Conservation (phyloP, 2,329 filamentous ascomycete genomes). For the Aureobasidium sp. region DNA sequence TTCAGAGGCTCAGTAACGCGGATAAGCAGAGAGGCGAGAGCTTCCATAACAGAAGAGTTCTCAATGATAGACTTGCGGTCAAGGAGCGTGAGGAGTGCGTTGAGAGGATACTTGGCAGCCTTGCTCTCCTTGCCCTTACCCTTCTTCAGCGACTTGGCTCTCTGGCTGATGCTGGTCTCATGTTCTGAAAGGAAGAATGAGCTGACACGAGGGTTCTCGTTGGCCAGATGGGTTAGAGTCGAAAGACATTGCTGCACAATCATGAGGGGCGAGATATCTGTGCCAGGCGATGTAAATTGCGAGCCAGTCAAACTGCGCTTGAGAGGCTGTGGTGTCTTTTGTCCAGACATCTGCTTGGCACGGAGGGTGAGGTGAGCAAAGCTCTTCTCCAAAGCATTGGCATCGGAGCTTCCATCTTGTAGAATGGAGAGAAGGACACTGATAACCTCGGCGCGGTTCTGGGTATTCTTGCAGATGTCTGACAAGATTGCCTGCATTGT, state of each 20-base stretch:
- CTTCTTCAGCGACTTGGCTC: conserved; percentile 66
- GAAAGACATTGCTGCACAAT: conserved; percentile 93
- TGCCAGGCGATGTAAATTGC: conserved; percentile 41
- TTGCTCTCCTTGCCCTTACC: conserved; percentile 81
- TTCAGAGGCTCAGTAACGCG: conserved; percentile 82
- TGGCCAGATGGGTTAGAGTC: conserved; percentile 73
- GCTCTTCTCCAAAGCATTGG: conserved; percentile 88
- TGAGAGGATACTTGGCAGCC: conserved; percentile 81
- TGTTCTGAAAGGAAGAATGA: conserved; percentile 94
- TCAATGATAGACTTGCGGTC: conserved; percentile 96
- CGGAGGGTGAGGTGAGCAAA: conserved; percentile 88
- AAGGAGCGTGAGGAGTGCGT: conserved; percentile 76
- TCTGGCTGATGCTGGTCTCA: conserved; percentile 54
- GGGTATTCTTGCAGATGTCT: conserved; percentile 91
- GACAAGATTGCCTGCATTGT: conserved; percentile 81
- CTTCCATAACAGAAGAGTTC: conserved; percentile 91
- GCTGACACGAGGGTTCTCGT: conserved; percentile 77
- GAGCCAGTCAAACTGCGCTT: conserved; percentile 66
- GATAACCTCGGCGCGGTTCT: conserved; percentile 88
- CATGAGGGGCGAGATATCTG: conserved; percentile 86
- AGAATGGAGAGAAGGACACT: conserved; percentile 87
- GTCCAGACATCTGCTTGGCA: conserved; percentile 62
- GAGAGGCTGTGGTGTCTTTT: conserved; percentile 72
- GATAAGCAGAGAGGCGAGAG: conserved; percentile 77
- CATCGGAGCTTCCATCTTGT: conserved; percentile 89